Evolutionary conservation across 495 filamentous ascomycete species (phyloP).

Genomic region (Aspergillus conjunctus): DNA sequence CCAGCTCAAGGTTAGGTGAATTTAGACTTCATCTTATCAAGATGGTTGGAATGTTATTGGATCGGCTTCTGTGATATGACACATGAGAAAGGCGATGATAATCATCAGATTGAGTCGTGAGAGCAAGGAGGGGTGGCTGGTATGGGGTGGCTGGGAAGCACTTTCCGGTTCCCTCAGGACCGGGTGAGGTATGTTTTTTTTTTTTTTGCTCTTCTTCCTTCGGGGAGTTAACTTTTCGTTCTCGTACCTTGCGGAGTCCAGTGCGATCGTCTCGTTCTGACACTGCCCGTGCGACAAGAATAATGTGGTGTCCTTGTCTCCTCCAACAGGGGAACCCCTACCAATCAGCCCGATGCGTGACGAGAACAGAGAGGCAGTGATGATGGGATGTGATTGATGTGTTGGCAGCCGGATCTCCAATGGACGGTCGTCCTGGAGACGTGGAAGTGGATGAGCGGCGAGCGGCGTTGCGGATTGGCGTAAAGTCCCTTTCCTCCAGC

Average conservation of each 20-base stretch:
- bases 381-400: constrained; percentile 25
- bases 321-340: constrained; percentile 14
- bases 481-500: background rate
- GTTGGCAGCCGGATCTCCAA: constrained; percentile 24
- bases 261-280: background rate
- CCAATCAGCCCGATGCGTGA: constrained; percentile 10
- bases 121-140: constrained; percentile 4
- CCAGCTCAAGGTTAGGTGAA: background rate
- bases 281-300: background rate
- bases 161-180: background rate
- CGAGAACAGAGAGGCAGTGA: background rate
- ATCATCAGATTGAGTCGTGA: background rate
- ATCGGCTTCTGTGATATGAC: background rate
- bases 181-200: background rate
- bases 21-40: constrained; percentile 5
- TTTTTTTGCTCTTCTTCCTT: background rate
- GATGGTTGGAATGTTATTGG: background rate
- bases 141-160: background rate
- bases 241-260: background rate
- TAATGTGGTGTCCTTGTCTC: constrained; percentile 9
- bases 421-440: constrained; percentile 23
- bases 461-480: constrained; percentile 3
- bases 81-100: background rate
- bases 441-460: background rate
- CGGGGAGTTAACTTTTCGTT: background rate